A percentile compares a stretch with the other conserved stretches of the same genome.
These are phyloP conservation scores for Lasiodiplodia theobromae DNA, from an alignment of 2,329 filamentous ascomycete species.

Conservation along the genomic window DNA sequence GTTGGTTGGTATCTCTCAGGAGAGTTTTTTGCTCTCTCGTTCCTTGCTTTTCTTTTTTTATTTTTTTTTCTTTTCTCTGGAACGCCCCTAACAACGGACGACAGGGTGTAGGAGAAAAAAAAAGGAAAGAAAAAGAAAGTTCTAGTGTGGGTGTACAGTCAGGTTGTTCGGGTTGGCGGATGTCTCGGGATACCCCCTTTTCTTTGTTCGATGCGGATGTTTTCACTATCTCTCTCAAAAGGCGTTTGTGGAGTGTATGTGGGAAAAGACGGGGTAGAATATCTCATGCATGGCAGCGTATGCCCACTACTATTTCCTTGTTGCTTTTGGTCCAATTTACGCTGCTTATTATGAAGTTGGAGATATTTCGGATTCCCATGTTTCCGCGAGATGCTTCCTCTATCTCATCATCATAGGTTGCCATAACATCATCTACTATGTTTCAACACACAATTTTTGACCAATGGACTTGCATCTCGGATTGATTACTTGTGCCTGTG, in stretches of 20 bases:
- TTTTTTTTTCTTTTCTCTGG: neutral
- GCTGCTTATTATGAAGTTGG: neutral
- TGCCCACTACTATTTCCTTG: conserved; percentile 1
- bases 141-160: neutral
- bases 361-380: neutral
- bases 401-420: neutral
- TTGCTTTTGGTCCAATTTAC: neutral
- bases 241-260: conserved; percentile 15
- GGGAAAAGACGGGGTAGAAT: conserved; percentile 24
- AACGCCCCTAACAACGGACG: conserved; percentile 1
- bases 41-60: neutral
- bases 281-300: conserved; percentile 10
- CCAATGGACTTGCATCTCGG: too few species aligned
- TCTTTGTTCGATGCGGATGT: neutral
- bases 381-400: neutral
- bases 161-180: conserved; percentile 8
- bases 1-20: neutral
- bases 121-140: neutral
- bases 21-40: neutral
- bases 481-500: too few species aligned
- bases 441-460: too few species aligned
- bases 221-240: neutral
- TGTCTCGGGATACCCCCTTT: conserved; percentile 25
- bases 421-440: neutral
- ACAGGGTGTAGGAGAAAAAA: neutral